Evolutionary conservation across 1,139 yeast genomes (phyloP), one percentile per base, ranked within the genome.

Genomic region (Diutina catenulata): DNA sequence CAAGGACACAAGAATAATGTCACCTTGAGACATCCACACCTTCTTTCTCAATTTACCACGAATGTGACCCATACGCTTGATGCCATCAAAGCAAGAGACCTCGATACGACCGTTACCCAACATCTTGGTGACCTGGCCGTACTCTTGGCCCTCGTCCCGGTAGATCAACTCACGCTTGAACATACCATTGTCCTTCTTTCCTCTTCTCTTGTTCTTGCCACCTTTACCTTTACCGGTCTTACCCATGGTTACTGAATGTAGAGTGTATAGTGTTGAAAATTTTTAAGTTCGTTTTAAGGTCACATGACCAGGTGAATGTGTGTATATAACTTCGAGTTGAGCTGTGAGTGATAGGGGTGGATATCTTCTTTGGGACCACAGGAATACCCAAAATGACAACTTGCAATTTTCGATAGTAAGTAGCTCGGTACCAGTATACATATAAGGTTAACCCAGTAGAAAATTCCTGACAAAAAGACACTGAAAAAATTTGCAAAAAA

Each of bases 1-100:
- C 55, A 93, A 75, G 5, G 96, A 87, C 37, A 91, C 91, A 55
- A 93, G 70, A 49, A 93, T 87, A 51, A 93, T 93, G 58, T 93
- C 99, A 65, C 98, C 98, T 64, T 87, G 97, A 36, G 86, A 83
- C 86, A 93, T 88, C 99, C 99, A 93, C 45, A 88, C 97, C 76
- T 91, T 91, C 80, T 93, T 93, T 74, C 99, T 83, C 68, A 93
- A 76, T 62, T 93, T 93, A 51, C 99, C 99, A 72, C 99, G 83
- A 55, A 93, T 93, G 59, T 91, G 98, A 15, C 95, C 97, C 76
- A 86, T 75, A 69, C 99, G 80, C 59, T 80, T 86, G 49, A 71
- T 69, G 47, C 95, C 95, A 57, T 93, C 98, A 55, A 91, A 93
- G 65, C 98, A 93, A 40, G 77, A 62, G 41, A 94, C 96, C 61